Evolutionary conservation across 805 yeast species (phyloP), one percentile per base, ranked within the genome.

Genomic region (Zygoascus tannicola): DNA sequence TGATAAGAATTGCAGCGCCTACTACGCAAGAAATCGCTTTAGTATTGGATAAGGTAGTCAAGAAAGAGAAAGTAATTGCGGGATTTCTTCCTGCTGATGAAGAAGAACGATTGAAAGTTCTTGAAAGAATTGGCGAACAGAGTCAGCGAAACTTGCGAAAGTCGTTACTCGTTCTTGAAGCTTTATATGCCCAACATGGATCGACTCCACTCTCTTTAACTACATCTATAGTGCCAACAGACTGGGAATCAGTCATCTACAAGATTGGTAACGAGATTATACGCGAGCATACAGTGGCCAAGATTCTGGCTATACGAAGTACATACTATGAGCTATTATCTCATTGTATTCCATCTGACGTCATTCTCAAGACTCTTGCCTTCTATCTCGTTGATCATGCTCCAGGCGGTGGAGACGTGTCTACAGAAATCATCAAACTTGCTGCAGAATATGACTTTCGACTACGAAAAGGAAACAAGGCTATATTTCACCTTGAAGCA

Each of bases 401-500:
- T 22, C 30, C 30, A 8, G 30, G 30, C 12, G 47, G 54, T 12
- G 56, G 51, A 1, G 56, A 40, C 10, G 40, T 58, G 12, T 42
- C 49, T 5, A 54, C 64, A 3, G 52, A 51, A 23, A 51, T 67
- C n/a, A 74, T 83, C 8, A 73, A 73, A 5, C 64, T 77, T 4
- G 81, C 82, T 2, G 74, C 94, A 2, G 57, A 70, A 1, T 50
- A 55, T 47, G 98, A 92, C 58, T 96, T 92, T 56, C 74, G 98
- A 45, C 69, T 92, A 47, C 76, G 87, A 46, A 65, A 83, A 46
- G 98, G 97, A 2, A 75, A 75, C 47, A 92, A 92, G 62, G 85
- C 87, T 32, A 90, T 92, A 10, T 92, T 85, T 63, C 98, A 92
- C 64, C 65, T 92, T 44, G 98, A 92, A 66, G 98, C 97, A 1